Percentiles rank a stretch among this genome's conserved stretches.
phyloP scores from a whole-genome alignment of 805 yeast genomes.

The Ogataea methylovora region DNA sequence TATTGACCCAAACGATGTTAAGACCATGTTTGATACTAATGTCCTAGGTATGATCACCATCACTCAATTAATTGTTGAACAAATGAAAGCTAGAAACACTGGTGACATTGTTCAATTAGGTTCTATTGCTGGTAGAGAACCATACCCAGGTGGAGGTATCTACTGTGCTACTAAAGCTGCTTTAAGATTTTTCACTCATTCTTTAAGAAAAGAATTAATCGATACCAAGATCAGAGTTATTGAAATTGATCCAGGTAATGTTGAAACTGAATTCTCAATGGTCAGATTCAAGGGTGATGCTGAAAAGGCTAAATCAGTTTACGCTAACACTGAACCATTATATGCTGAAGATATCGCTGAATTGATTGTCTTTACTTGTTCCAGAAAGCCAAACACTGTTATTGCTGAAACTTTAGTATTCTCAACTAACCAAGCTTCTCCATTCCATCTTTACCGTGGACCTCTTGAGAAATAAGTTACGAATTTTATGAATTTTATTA shows the following conservation, averaged over 20 bases:
- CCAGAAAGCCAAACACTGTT: constrained; percentile 66
- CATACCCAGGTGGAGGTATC: constrained; percentile 73
- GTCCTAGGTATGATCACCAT: constrained; percentile 79
- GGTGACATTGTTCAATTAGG: constrained; percentile 75
- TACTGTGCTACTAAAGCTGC: constrained; percentile 75
- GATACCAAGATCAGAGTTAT: constrained; percentile 54
- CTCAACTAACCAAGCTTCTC: constrained; percentile 80
- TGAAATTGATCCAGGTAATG: constrained; percentile 74
- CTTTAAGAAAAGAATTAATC: constrained; percentile 50
- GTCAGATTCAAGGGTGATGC: constrained; percentile 60
- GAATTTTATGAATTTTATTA: not conserved
- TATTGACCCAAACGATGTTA: constrained; percentile 55
- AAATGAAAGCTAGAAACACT: constrained; percentile 58
- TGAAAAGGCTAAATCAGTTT: constrained; percentile 54
- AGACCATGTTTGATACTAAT: constrained; percentile 76
- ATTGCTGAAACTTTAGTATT: constrained; percentile 78
- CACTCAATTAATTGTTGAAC: constrained; percentile 72
- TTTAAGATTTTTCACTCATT: constrained; percentile 62
- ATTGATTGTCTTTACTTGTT: constrained; percentile 54
- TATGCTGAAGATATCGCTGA: constrained; percentile 72
- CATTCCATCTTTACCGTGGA: constrained; percentile 49
- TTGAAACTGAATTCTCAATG: constrained; percentile 68
- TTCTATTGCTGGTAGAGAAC: constrained; percentile 73
- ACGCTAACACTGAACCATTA: constrained; percentile 62
- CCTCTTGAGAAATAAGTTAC: constrained; percentile 1